phyloP scores from a whole-genome alignment of 164 flowering plant species.

The Nelumbo lutea region DNA sequence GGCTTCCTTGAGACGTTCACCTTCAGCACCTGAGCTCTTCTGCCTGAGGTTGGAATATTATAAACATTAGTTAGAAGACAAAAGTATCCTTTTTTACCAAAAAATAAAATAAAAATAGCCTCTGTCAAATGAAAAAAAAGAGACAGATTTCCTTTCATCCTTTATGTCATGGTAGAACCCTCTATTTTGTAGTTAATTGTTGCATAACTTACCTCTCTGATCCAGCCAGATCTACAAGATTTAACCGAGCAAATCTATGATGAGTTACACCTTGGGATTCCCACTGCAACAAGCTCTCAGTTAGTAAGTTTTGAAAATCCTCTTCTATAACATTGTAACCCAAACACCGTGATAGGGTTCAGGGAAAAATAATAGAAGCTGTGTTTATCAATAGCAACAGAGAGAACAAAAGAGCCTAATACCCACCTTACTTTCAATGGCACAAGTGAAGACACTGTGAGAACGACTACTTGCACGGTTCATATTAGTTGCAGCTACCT shows the following conservation, averaged over 20 bases:
- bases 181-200: neutral
- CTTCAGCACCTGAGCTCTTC: conserved; percentile 99
- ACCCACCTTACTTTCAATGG: conserved; percentile 81
- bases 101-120: too few relatives aligned
- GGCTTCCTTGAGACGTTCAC: conserved; percentile 98
- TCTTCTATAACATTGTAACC: neutral
- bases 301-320: neutral
- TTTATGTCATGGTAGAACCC: neutral
- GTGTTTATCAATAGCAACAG: neutral
- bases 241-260: conserved; percentile 88
- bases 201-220: conserved; percentile 72
- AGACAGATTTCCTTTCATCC: neutral
- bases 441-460: conserved; percentile 94
- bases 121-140: neutral
- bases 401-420: conserved; percentile 1
- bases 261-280: conserved; percentile 93
- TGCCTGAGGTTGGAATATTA: conserved; percentile 56
- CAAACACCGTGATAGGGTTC: neutral
- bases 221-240: conserved; percentile 98
- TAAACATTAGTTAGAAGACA: neutral
- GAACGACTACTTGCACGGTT: conserved; percentile 99
- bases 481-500: conserved; percentile 98
- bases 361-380: neutral
- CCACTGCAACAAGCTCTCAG: conserved; percentile 51
- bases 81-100: neutral